Evolutionary conservation across 2,329 filamentous ascomycete species (phyloP), one percentile per base, ranked within the genome.

Genomic region (Sclerotinia nivalis): DNA sequence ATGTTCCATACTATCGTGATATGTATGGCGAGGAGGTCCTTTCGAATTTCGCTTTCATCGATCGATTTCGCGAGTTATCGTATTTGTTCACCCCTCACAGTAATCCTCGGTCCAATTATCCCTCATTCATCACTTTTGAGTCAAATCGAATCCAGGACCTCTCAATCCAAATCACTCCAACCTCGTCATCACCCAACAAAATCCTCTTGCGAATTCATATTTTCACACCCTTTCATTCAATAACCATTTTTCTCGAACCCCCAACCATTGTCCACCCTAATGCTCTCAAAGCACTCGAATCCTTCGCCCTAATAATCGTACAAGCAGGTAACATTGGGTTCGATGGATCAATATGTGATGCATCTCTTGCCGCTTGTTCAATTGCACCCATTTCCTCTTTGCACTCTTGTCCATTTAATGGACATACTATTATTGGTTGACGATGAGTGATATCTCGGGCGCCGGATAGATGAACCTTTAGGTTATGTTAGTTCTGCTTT

Each of bases 301-400:
- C 94, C 71, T 87, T 90, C 7, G 93, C 89, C 65, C 91, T 85
- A 70, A 98, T 88, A 72, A 99, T 96, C 10, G 87, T 89, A 72
- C 90, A 89, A 1, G 94, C 90, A 0, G 96, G 94, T n/a, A 97
- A 82, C 90, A 96, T 94, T 0, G 94, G 96, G 76, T 96, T 96
- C 72, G 96, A 93, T 0, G 91, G 91, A 75, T 95, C 93, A 71
- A 98, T 90, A 72, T 92, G 89, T 22, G 92, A 91, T 2, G 96
- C 95, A 75, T 98, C 95, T 80, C 94, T 95, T 56, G 96, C 96
- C 0, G 96, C 92, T 81, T 97, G 93, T 78, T 97, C 94, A 73
- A 99, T 98, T 50, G 94, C 94, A 76, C 97, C 94, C 93, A 99
- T 97, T 82, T 98, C 96, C 79, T 97, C 94, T 80, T 97, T 97